Conservation (phyloP, 495 filamentous ascomycete species). For the Parmelia sp. region DNA sequence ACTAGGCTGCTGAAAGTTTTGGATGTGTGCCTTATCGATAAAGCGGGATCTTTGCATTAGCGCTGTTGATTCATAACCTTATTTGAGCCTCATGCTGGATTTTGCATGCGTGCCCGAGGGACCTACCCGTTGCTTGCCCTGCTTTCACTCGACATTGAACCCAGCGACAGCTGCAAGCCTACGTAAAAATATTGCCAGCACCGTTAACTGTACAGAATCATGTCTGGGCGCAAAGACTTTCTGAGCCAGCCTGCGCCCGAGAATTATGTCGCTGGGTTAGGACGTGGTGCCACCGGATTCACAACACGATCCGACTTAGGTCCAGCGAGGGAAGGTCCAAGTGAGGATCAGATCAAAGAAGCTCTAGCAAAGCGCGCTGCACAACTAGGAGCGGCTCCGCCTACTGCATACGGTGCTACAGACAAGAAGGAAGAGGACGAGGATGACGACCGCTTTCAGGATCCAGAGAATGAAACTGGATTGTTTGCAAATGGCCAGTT, state of each 20-base stretch:
- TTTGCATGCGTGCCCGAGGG: background rate
- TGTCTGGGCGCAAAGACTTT: conserved; percentile 77
- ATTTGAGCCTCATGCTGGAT: conserved; percentile 2
- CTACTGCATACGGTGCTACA: conserved; percentile 68
- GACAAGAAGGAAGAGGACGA: conserved; percentile 73
- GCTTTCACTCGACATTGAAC: background rate
- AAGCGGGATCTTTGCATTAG: conserved; percentile 5
- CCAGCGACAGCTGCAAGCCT: background rate
- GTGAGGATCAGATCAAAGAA: conserved; percentile 97
- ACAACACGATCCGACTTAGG: conserved; percentile 96
- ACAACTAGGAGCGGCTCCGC: conserved; percentile 69
- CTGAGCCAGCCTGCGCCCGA: conserved; percentile 85
- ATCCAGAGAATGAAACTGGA: conserved; percentile 95
- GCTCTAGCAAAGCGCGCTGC: conserved; percentile 87
- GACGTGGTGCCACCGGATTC: conserved; percentile 95
- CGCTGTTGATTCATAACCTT: background rate
- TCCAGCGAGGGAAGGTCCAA: conserved; percentile 92
- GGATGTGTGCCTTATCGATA: conserved; percentile 22
- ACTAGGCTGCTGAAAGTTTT: background rate
- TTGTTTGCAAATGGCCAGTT: conserved; percentile 90
- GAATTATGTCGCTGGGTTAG: conserved; percentile 97
- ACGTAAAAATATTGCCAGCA: background rate
- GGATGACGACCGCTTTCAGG: conserved; percentile 82
- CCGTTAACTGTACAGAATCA: background rate
- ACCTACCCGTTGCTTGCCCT: background rate